Conservation (phyloP, 225 moss, liverwort and hornwort genomes). For the Polytrichum commune region DNA sequence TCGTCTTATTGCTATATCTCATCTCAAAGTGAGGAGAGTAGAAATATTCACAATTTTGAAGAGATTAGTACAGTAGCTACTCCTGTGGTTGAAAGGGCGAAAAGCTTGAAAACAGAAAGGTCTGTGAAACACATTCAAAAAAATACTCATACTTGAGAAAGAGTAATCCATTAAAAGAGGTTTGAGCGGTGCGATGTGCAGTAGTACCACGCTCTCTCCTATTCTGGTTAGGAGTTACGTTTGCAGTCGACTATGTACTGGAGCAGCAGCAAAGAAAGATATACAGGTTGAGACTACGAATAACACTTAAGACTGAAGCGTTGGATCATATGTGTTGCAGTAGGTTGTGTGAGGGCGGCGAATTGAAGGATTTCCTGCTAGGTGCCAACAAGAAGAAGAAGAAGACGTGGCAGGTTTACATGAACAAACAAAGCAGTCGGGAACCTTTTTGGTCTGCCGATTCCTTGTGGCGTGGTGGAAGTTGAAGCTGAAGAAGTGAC, state of each 20-base stretch:
- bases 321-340: not conserved
- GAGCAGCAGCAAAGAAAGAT: not conserved
- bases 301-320: not conserved
- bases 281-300: not conserved
- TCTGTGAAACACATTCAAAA: too few species aligned
- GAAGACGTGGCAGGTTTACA: conserved; percentile 6
- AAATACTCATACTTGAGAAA: not conserved
- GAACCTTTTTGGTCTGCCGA: not conserved
- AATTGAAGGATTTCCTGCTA: too few species aligned
- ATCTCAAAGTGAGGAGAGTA: too few species aligned
- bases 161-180: not conserved
- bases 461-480: not conserved
- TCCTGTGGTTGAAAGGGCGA: too few species aligned
- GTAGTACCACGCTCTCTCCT: not conserved
- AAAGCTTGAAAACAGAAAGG: too few species aligned
- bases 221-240: not conserved
- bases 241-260: not conserved
- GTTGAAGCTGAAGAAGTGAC: too few species aligned
- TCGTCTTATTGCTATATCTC: too few species aligned
- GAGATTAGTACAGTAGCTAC: too few species aligned
- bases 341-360: not conserved
- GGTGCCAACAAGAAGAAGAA: too few species aligned
- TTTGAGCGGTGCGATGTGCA: not conserved
- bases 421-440: too few species aligned
- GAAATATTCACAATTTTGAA: too few species aligned